These are phyloP conservation scores for Amanita fuliginea DNA, from an alignment of 768 basidiomycete genomes.

Conservation along the genomic window DNA sequence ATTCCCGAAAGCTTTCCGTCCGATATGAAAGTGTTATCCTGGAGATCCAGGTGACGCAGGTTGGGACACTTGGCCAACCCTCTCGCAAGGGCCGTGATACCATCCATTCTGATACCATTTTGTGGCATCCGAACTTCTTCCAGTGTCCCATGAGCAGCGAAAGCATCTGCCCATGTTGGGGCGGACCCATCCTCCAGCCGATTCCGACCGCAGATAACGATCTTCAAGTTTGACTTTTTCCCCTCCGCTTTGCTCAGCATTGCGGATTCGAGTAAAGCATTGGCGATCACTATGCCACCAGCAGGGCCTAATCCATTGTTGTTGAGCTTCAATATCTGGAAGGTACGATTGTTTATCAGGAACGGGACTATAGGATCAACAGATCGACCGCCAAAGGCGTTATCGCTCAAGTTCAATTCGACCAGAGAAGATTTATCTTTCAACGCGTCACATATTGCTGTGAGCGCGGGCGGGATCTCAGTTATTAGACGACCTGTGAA, in stretches of 20 bases:
- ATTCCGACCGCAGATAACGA: constrained; percentile 89
- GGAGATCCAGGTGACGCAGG: constrained; percentile 76
- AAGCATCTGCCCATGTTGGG: constrained; percentile 75
- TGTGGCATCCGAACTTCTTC: constrained; percentile 90
- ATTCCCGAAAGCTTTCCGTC: constrained; percentile 41
- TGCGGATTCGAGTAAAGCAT: constrained; percentile 73
- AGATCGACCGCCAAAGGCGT: constrained; percentile 92
- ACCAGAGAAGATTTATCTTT: constrained; percentile 69
- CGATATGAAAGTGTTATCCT: constrained; percentile 81
- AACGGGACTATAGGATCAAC: constrained; percentile 91
- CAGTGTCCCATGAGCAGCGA: constrained; percentile 73
- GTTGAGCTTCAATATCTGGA: constrained; percentile 82
- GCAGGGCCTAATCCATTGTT: constrained; percentile 95
- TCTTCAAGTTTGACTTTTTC: constrained; percentile 58
- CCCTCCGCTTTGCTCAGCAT: constrained; percentile 54
- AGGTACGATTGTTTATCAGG: constrained; percentile 69
- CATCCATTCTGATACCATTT: constrained; percentile 93
- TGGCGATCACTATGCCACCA: constrained; percentile 78
- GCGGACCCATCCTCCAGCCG: constrained; percentile 91
- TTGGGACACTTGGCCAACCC: constrained; percentile 60
- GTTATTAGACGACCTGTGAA: constrained; percentile 94
- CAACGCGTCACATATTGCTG: constrained; percentile 81
- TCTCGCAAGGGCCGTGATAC: constrained; percentile 66
- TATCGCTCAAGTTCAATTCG: constrained; percentile 88
- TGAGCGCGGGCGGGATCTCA: constrained; percentile 87